Evolutionary conservation across 352 stramenopile species (phyloP), one percentile per base, ranked within the genome.

Genomic region (Pseudoperonospora humuli): DNA sequence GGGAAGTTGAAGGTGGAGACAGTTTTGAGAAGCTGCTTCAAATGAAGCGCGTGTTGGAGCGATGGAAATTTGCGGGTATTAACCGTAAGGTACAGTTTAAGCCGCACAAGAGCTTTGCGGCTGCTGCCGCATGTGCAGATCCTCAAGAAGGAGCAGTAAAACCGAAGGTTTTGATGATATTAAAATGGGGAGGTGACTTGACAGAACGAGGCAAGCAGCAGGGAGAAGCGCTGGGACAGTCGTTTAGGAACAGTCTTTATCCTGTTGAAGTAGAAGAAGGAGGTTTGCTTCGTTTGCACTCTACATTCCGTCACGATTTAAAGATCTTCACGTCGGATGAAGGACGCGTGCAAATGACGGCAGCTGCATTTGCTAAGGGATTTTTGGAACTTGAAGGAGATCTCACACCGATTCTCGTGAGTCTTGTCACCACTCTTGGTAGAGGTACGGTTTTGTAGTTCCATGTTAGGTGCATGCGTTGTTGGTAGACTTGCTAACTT

Each of bases 301-400:
- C 95, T 29, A 99, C 96, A 0, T 99, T 99, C 63, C 88, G 97
- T 3, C 97, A 99, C 73, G 96, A 99, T 61, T 72, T 99, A 21
- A 99, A 99, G 64, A 99, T 99, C 48, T 99, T 98, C 61, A 98
- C 96, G 6, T 97, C 82, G 3, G 96, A 99, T 57, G 97, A 99
- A 84, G 96, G 97, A 1, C 75, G 97, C 15, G 96, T 99, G 23
- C 98, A 99, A 74, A 99, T 99, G 70, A 99, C 96, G 15, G 97
- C 96, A 0, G 96, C 97, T n/a, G 95, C 96, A 4, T 99, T 99
- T 61, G 93, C 96, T 11, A 99, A 99, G 67, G 96, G 96, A 5
- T 94, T 99, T 58, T 67, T 99, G 0, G 96, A 99, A 59, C 72
- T 99, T 0, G 96, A 99, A 69, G 96, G 96, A 25, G 95, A 99